Evolutionary conservation across 306 rosid genomes (phyloP), one percentile per base, ranked within the genome.

Genomic region (Amphicarpaea edgeworthii): DNA sequence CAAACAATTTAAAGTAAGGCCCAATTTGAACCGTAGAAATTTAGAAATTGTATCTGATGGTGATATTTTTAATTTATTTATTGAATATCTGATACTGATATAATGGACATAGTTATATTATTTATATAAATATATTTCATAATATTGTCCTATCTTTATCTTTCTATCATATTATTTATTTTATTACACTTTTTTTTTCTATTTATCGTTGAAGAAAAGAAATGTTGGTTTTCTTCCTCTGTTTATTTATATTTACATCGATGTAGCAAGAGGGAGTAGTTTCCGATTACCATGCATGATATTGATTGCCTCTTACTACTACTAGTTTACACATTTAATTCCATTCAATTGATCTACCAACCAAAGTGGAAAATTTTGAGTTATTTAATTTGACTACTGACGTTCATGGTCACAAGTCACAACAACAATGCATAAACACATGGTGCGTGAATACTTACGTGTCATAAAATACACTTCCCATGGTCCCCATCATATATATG

Each of bases 331-430:
- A n/a, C 42, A 42, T 72, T 72, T 12, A 20, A 55, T 40, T 54
- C 11, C 77, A 21, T 72, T 72, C 42, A 23, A 55, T 38, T 19
- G 19, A 71, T 12, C 43, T 16, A 40, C 23, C 67, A 23, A 40
- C 3, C 16, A 43, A 8, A 38, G 65, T 37, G 21, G n/a, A 20
- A 32, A 54, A 19, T 32, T 3, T 6, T 1, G 34, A 21, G 14
- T 40, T n/a, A n/a, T n/a, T n/a, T n/a, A n/a, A n/a, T n/a, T 6
- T 64, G 32, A 37, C 15, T 9, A 37, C 15, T 9, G 4, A 40
- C n/a, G 10, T 40, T 45, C 46, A 61, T 61, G 68, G 65, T 53
- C 12, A 51, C 17, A 17, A 34, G n/a, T n/a, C n/a, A n/a, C n/a
- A n/a, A n/a, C n/a, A n/a, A 64, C 21, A 21, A 66, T 6, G 72